Percentiles rank a stretch among this genome's conserved stretches.
These are phyloP conservation scores for Incumbomyces delicatus DNA, from an alignment of 2,329 filamentous ascomycete genomes.

Conservation along the genomic window DNA sequence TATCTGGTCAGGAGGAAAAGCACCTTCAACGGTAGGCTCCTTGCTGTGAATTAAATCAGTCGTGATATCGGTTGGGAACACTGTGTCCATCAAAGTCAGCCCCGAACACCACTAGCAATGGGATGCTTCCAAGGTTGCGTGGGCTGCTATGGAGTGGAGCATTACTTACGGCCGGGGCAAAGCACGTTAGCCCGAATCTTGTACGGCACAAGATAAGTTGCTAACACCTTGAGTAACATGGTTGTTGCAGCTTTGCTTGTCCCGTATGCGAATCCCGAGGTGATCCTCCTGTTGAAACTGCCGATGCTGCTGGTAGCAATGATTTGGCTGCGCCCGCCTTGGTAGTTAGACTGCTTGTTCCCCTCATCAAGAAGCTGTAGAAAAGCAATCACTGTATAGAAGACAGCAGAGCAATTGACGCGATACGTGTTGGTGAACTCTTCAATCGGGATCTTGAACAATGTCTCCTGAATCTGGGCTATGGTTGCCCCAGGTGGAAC, in stretches of 20 bases:
- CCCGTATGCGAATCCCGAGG: constrained; percentile 34
- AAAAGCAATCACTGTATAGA: constrained; percentile 5
- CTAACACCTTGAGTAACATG: constrained; percentile 40
- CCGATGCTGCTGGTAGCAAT: constrained; percentile 22
- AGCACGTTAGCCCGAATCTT: too few relatives aligned
- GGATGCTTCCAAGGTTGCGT: too few relatives aligned
- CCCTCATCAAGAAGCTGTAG: constrained; percentile 6
- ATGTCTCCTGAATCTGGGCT: not conserved
- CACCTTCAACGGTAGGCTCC: constrained; percentile 2
- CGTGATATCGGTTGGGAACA: too few relatives aligned
- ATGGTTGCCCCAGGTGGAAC: constrained; percentile 1
- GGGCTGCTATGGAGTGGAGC: too few relatives aligned
- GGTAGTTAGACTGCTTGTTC: constrained; percentile 10
- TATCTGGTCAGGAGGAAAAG: constrained; percentile 27
- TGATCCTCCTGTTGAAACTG: constrained; percentile 30
- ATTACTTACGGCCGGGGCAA: too few relatives aligned
- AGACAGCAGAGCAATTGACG: constrained; percentile 4
- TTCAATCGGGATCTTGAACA: constrained; percentile 8
- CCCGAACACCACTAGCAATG: too few relatives aligned
- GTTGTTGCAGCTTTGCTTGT: constrained; percentile 39
- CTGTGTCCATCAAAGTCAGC: too few relatives aligned
- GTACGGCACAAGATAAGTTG: constrained; percentile 30
- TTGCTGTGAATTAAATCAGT: too few relatives aligned
- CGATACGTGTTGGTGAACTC: constrained; percentile 8
- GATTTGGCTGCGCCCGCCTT: constrained; percentile 11